Percentiles rank a stretch among this genome's conserved stretches.
These are phyloP conservation scores for Knufia petricola DNA, from an alignment of 2,329 filamentous ascomycete genomes.

Conservation along the genomic window DNA sequence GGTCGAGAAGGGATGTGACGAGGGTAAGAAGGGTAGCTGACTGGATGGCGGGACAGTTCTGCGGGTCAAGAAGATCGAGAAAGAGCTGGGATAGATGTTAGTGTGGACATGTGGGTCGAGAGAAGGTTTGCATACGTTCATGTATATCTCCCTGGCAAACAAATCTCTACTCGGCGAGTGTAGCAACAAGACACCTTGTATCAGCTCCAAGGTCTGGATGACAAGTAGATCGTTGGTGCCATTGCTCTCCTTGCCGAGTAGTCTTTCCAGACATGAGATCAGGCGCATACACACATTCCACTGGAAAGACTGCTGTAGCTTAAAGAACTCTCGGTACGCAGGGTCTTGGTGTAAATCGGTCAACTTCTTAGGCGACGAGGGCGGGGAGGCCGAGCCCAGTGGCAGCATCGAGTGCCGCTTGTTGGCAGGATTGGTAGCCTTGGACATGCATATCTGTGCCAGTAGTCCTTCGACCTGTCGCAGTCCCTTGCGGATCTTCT, in stretches of 20 bases:
- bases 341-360: slow-evolving; percentile 67
- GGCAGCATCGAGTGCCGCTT: slow-evolving; percentile 35
- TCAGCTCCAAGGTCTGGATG: slow-evolving; percentile 73
- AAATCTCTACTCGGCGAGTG: slow-evolving; percentile 82
- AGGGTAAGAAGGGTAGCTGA: slow-evolving; percentile 82
- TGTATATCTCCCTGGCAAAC: slow-evolving; percentile 81
- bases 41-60: slow-evolving; percentile 86
- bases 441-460: slow-evolving; percentile 82
- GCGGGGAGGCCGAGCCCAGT: slow-evolving; percentile 30
- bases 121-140: slow-evolving; percentile 58
- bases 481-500: slow-evolving; percentile 85
- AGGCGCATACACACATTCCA: slow-evolving; percentile 90
- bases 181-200: slow-evolving; percentile 78
- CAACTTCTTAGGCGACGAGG: slow-evolving; percentile 51
- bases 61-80: slow-evolving; percentile 84
- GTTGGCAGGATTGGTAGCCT: slow-evolving; percentile 32
- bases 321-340: slow-evolving; percentile 91
- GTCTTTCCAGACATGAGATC: slow-evolving; percentile 72
- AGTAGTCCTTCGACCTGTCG: slow-evolving; percentile 89
- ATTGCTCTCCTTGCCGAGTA: slow-evolving; percentile 71
- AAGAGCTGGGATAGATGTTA: slow-evolving; percentile 54
- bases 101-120: background rate
- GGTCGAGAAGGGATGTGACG: slow-evolving; percentile 77
- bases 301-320: slow-evolving; percentile 91
- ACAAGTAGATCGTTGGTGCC: slow-evolving; percentile 83